These are phyloP conservation scores for Tulasnella sp. DNA, from an alignment of 768 basidiomycete species.

Conservation along the genomic window DNA sequence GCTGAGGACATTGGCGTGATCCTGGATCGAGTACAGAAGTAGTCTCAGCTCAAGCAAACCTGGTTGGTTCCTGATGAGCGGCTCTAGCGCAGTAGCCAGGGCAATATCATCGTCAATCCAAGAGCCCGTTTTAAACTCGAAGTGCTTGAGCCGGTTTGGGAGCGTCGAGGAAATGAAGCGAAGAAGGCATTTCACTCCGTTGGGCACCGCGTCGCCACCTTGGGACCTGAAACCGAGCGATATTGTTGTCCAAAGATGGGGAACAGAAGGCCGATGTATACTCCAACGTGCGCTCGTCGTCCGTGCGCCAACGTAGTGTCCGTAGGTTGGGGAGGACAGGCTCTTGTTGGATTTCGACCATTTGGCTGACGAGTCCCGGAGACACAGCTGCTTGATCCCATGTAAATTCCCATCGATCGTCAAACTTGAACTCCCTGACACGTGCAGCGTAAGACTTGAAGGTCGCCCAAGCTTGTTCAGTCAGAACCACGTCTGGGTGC, in stretches of 20 bases:
- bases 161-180: background rate
- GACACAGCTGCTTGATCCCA: too few relatives aligned
- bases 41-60: background rate
- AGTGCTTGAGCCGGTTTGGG: background rate
- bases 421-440: background rate
- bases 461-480: background rate
- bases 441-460: background rate
- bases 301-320: background rate
- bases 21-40: background rate
- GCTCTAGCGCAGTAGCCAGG: background rate
- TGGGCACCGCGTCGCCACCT: too few relatives aligned
- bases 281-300: too few relatives aligned
- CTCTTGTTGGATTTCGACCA: background rate
- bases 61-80: background rate
- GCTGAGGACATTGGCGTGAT: background rate
- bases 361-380: background rate
- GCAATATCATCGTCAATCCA: background rate
- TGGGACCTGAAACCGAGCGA: too few relatives aligned
- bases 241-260: too few relatives aligned
- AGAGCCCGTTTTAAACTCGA: background rate
- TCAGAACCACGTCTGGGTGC: background rate
- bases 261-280: too few relatives aligned
- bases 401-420: too few relatives aligned
- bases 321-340: background rate
- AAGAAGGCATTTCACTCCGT: background rate